phyloP scores from a whole-genome alignment of 1,284 basidiomycete genomes.

The Moesziomyces sp. region DNA sequence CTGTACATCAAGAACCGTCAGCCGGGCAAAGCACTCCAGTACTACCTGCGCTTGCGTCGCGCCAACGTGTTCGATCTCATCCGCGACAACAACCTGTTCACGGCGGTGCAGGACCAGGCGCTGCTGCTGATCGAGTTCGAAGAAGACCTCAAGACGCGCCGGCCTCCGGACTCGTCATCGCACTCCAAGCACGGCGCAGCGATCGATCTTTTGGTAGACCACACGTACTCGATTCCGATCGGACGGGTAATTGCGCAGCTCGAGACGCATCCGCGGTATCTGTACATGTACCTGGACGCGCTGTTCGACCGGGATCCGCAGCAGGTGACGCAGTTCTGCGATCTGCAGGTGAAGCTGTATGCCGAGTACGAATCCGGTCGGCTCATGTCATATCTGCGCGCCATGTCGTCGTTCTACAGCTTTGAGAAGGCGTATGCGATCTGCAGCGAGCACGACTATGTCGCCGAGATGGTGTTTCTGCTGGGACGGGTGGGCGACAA shows the following conservation, averaged over 20 bases:
- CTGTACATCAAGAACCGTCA: slow-evolving; percentile 89
- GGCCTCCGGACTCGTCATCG: neutral
- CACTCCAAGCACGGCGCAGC: slow-evolving; percentile 73
- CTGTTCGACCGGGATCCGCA: slow-evolving; percentile 88
- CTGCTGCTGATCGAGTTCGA: slow-evolving; percentile 93
- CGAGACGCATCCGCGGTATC: slow-evolving; percentile 78
- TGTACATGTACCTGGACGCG: slow-evolving; percentile 93
- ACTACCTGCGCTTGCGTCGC: slow-evolving; percentile 83
- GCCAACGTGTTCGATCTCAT: slow-evolving; percentile 95
- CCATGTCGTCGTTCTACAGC: slow-evolving; percentile 86
- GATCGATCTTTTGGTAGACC: slow-evolving; percentile 88
- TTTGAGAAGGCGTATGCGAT: slow-evolving; percentile 91
- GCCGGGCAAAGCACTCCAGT: slow-evolving; percentile 91
- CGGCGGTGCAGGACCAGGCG: slow-evolving; percentile 92
- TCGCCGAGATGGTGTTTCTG: slow-evolving; percentile 96
- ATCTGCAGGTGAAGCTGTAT: slow-evolving; percentile 87
- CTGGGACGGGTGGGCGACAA: slow-evolving; percentile 98
- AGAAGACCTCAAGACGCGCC: slow-evolving; percentile 77
- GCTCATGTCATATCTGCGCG: slow-evolving; percentile 89
- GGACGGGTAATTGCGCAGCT: slow-evolving; percentile 88
- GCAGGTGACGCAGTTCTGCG: slow-evolving; percentile 82
- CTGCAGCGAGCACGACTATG: slow-evolving; percentile 84
- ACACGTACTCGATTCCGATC: slow-evolving; percentile 95
- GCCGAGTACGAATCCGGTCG: slow-evolving; percentile 84
- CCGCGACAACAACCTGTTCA: slow-evolving; percentile 91